A percentile compares a stretch with the other conserved stretches of the same genome.
These are phyloP conservation scores for Geranium rotundifolium DNA, from an alignment of 345 rosid genomes.

Conservation along the genomic window DNA sequence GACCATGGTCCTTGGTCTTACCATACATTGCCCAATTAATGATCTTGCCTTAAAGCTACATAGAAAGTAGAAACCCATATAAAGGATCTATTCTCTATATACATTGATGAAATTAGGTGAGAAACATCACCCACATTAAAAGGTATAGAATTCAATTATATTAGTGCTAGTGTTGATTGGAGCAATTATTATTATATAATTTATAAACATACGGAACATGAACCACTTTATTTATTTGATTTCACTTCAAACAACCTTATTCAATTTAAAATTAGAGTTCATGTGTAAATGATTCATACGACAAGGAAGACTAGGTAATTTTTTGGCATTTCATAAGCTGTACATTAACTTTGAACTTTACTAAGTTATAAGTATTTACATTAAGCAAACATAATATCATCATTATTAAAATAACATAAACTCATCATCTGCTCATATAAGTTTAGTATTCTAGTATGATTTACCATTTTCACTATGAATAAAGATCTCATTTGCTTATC, in stretches of 20 bases:
- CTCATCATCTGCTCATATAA: no score
- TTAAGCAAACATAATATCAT: no score
- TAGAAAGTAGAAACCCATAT: background rate
- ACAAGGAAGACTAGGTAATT: background rate
- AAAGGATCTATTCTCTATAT: background rate
- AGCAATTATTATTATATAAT: background rate
- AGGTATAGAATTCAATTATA: constrained; percentile 5
- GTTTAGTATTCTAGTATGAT: no score
- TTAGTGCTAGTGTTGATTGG: background rate
- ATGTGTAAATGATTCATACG: background rate
- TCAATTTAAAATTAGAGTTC: background rate
- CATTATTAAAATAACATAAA: no score
- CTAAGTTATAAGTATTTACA: no score
- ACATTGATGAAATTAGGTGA: background rate
- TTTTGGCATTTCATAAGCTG: constrained; percentile 11
- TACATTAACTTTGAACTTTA: background rate
- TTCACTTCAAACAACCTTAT: background rate
- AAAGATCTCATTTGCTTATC: no score
- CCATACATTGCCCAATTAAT: background rate
- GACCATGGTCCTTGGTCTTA: background rate
- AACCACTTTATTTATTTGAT: background rate
- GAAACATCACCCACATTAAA: constrained; percentile 10
- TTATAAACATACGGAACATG: background rate
- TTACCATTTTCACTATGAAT: no score
- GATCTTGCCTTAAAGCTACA: background rate